Base-by-base conservation (phyloP, 345 rosid genomes). In the Luvunga scandens region DNA sequence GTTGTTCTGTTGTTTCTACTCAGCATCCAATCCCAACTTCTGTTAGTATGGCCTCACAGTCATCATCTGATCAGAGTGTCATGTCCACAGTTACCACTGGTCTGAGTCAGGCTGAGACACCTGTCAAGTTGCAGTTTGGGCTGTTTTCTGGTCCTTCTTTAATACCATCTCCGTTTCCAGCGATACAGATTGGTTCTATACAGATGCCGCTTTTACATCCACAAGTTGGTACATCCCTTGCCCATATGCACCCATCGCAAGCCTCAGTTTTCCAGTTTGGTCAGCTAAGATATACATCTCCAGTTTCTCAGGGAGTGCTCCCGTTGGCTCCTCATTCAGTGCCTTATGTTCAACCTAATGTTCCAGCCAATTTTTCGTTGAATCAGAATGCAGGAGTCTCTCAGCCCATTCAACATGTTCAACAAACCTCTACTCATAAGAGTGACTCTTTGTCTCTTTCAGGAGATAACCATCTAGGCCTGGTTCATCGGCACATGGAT, bases 141-240 rank as follows among this genome's bases (percentile, higher is more conserved):
- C 81, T 97, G 79, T 97, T 97, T 81, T 92, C 99, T 78, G 94
- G 98, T 78, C 98, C 95, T 72, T 86, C 98, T 50, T 77, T 97
- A 79, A 91, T 94, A 75, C 96, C 98, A 72, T 90, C 99, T 66
- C 95, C 98, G 36, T 89, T 90, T 81, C 98, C 97, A 71, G 98
- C 99, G 76, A 97, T 97, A 82, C 99, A 97, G 86, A 97, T 97
- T 82, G 99, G 99, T 85, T 92, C 99, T 77, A 96, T 96, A 82
- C 97, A 94, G 89, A 94, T 94, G 99, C 99, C 99, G 78, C 99
- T 97, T 85, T 83, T 97, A 62, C 91, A 91, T 87, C 91, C 97
- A 48, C 97, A 89, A 60, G 86, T 85, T 72, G 90, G 89, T 53
- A 80, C 91, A 78, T 87, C 98, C 30, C 84, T 88, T 55, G 45